These are phyloP conservation scores for Urostyla sp. DNA, from an alignment of 73 alveolate species.

Conservation along the genomic window DNA sequence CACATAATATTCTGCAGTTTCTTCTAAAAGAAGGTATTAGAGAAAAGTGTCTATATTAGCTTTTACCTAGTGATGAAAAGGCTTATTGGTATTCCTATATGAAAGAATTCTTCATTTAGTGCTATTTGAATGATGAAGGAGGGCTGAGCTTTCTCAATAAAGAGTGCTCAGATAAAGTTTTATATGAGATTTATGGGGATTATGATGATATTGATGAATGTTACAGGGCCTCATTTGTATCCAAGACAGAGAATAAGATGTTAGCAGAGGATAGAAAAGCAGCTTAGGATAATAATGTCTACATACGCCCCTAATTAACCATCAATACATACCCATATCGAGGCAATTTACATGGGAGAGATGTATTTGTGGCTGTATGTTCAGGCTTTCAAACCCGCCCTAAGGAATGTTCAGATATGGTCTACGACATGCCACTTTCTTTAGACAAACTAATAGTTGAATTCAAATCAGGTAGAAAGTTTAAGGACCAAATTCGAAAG, in stretches of 20 bases:
- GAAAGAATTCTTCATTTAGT: conserved; percentile 21
- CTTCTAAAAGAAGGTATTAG: conserved; percentile 23
- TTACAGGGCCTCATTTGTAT: neutral
- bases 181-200: neutral
- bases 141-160: neutral
- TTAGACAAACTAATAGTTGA: too few species aligned
- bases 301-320: conserved; percentile 47
- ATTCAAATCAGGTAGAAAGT: too few species aligned
- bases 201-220: neutral
- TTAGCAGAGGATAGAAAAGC: conserved; percentile 7
- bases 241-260: neutral
- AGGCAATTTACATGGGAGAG: conserved; percentile 63
- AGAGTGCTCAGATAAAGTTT: conserved; percentile 14
- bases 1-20: neutral
- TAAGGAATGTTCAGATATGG: conserved; percentile 21
- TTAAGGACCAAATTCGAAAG: too few species aligned
- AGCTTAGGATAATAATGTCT: neutral
- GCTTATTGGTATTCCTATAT: conserved; percentile 14
- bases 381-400: conserved; percentile 65
- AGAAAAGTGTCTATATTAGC: conserved; percentile 32
- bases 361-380: conserved; percentile 60
- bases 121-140: conserved; percentile 13
- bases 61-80: neutral
- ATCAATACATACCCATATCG: conserved; percentile 66
- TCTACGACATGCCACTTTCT: too few species aligned